Conservation (phyloP, 2,329 filamentous ascomycete genomes). For the Trichoderma koningiopsis region DNA sequence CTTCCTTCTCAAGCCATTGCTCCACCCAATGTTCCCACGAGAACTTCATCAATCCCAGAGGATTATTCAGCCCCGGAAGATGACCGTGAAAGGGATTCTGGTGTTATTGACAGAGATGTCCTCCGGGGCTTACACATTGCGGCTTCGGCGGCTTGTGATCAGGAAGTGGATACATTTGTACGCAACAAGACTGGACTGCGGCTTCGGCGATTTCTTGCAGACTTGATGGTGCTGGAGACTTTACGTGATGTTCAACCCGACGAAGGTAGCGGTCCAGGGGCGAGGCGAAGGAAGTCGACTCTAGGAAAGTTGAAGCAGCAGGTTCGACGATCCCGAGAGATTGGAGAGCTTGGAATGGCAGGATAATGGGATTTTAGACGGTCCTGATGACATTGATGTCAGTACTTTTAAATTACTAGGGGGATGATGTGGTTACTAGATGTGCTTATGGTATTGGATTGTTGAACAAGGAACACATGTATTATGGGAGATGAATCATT, state of each 20-base stretch:
- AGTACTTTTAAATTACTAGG: background rate
- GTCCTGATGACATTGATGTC: background rate
- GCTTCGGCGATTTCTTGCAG: slow-evolving; percentile 57
- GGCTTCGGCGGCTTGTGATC: slow-evolving; percentile 58
- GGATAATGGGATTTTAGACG: background rate
- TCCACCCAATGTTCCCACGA: slow-evolving; percentile 40
- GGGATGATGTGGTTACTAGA: background rate
- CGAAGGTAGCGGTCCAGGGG: slow-evolving; percentile 34
- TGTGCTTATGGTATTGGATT: background rate
- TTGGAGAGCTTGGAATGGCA: slow-evolving; percentile 26
- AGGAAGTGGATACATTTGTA: slow-evolving; percentile 56
- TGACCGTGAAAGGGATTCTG: slow-evolving; percentile 36
- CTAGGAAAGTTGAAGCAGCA: slow-evolving; percentile 42
- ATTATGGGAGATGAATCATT: background rate
- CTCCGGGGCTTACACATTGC: slow-evolving; percentile 58
- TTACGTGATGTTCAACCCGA: slow-evolving; percentile 39
- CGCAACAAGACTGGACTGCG: slow-evolving; percentile 54
- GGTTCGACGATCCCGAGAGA: slow-evolving; percentile 39
- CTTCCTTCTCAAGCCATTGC: slow-evolving; percentile 32
- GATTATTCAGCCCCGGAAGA: slow-evolving; percentile 30
- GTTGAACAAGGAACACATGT: background rate
- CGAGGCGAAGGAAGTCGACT: slow-evolving; percentile 36
- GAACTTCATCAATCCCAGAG: slow-evolving; percentile 41
- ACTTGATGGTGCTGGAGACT: slow-evolving; percentile 54
- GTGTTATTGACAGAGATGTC: slow-evolving; percentile 48